Evolutionary conservation across 1,284 basidiomycete species (phyloP), one percentile per base, ranked within the genome.

Genomic region (Irpex sp.): DNA sequence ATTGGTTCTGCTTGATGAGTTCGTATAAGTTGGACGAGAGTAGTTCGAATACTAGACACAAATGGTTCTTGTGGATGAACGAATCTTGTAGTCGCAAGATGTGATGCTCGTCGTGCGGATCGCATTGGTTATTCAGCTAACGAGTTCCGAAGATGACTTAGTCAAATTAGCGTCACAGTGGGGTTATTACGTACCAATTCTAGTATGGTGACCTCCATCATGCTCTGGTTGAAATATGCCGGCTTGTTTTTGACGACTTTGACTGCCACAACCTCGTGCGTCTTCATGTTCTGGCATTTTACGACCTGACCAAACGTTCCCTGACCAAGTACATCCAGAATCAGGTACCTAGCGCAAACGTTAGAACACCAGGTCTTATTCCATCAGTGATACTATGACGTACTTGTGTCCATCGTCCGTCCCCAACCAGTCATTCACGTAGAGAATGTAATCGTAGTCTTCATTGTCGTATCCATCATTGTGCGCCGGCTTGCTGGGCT

Each of bases 221-320:
- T 98, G 78, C 92, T 95, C 80, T 99, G 97, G 74, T 98, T 97
- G 77, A 98, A 96, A 79, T 99, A 99, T 0, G 97, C 97, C 1
- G 97, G 97, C 77, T 99, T 99, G 78, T 99, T 99, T 83, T 99
- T 99, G 72, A 99, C 95, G 15, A 99, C 97, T 77, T 99, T 99
- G 66, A 99, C 97, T 13, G 97, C 97, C 51, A 97, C 94, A 59
- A 99, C 94, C 75, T 98, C 96, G 76, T 98, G 95, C 46, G 94
- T 98, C 77, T 96, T 94, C 91, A 98, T 97, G 74, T 99, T 98
- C 76, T 98, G 97, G 75, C 97, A 99, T 76, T 99, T 99, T 74
- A 99, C 97, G 33, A 99, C 97, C 76, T 99, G 97, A 1, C 97
- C 97, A 70, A 99, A 99, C 2, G 97, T 99, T 39, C 97, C 97